Base-by-base conservation (phyloP, 148 eudicot genomes). In the Camellia sinensis region DNA sequence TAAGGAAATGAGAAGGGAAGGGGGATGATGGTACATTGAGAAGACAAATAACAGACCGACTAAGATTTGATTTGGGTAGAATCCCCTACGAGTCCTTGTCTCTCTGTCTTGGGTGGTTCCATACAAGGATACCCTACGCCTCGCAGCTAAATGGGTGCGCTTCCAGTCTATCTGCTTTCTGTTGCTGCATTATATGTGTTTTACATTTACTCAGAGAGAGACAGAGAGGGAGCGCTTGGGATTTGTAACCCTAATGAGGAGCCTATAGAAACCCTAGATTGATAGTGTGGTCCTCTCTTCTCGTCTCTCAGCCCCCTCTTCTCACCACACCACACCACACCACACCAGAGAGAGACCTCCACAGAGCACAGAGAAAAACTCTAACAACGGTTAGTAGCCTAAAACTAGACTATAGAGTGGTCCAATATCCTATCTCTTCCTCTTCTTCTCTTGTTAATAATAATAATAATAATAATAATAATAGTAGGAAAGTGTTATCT, bases 11-110 rank as follows among this genome's bases (percentile, higher is more conserved):
- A 73, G 57, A 14, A 19, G n/a, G 10, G 57, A 62, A 57, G n/a
- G 56, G 57, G 12, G 61, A 10, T 5, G 5, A 9, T 22, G 7
- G 8, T 3, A 21, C 17, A 14, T 77, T 46, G 79, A 77, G 21
- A 46, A 48, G 21, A 76, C 22, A 14, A 76, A 45, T 22, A 76
- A 45, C 53, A 76, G 68, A 46, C 78, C 50, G 7, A 45, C 40
- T 76, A 48, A 19, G 79, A 76, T 76, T 76, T 76, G 56, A 76
- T n/a, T 19, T 15, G 53, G 5, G 9, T 75, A 41, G 7, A 53
- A 17, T 75, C 65, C 40, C 40, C 6, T 41, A 41, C 67, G 53
- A 75, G 37, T 75, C 52, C 22, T n/a, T 75, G 2, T 43, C 12
- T 53, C 57, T 54, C 10, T 73, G 12, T 29, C 4, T 22, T 15